Base-by-base conservation (phyloP, 2,329 filamentous ascomycete species). In the Aureobasidium uvarum region DNA sequence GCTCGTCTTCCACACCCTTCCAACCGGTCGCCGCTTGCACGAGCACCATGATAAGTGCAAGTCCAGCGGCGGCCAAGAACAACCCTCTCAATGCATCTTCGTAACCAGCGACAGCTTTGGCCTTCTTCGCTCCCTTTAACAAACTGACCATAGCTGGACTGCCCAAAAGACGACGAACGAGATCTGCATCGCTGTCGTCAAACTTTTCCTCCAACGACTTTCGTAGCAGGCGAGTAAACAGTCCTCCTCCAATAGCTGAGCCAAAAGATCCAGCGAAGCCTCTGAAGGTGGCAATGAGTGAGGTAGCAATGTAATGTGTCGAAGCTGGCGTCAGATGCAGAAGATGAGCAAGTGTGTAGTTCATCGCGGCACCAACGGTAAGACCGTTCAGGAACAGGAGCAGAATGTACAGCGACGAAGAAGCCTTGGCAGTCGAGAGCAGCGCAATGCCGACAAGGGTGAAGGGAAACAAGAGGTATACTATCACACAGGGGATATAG, bases 181-280 rank as follows among this genome's bases (percentile, higher is more conserved):
- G 73, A 1, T 81, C 76, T 2, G 75, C 77, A 50, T 73, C 69
- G 67, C 78, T 67, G 62, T 74, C n/a, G 5, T 75, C 73, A 69
- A 91, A 92, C 0, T 86, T 85, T 0, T 76, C 71, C n/a, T 81
- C 78, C 1, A 94, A 79, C 0, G 80, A 78, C 2, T 70, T 76
- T 52, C 82, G 79, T 38, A 94, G 76, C 1, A 85, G 80, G 5
- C 90, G 83, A 46, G 84, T 81, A 73, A 93, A 94, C 62, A 90
- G 80, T 0, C 91, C 91, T 2, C 91, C 91, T 2, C 90, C 90
- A 55, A 94, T 89, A 0, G 91, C 86, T 1, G 88, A 89, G 2
- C 91, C 91, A 70, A 96, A 95, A 60, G 86, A 89, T 16, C 90
- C 90, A 0, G 90, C 89, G 68, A 95, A 93, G 5, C 90, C 90